Conservation (phyloP, 129 eudicot genomes). For the Ambrosia artemisiifolia region DNA sequence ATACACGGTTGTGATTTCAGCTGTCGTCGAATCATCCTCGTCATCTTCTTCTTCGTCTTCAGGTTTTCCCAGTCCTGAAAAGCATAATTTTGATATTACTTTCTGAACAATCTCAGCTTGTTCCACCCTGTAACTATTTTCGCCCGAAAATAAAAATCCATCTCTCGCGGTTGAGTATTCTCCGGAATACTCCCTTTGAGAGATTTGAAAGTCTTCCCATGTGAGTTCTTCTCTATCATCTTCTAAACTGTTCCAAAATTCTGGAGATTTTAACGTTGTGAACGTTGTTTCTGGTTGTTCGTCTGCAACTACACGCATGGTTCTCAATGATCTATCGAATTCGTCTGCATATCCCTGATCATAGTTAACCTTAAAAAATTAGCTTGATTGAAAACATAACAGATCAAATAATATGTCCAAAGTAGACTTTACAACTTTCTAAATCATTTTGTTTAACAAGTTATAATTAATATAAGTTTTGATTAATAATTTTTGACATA, state of each 20-base stretch:
- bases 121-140: conserved; percentile 41
- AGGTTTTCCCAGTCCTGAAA: conserved; percentile 39
- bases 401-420: neutral
- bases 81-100: conserved; percentile 69
- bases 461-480: neutral
- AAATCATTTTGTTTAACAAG: neutral
- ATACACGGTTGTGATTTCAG: conserved; percentile 60
- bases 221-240: conserved; percentile 23
- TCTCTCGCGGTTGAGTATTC: conserved; percentile 20
- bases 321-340: conserved; percentile 29
- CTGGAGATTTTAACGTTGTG: conserved; percentile 21
- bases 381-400: neutral
- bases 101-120: conserved; percentile 58
- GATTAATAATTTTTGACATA: neutral
- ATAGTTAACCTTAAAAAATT: neutral
- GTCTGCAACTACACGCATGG: conserved; percentile 21
- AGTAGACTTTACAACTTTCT: neutral
- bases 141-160: conserved; percentile 25
- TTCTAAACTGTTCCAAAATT: conserved; percentile 35
- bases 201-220: conserved; percentile 23
- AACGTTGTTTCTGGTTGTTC: conserved; percentile 28
- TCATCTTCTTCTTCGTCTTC: conserved; percentile 16
- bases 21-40: conserved; percentile 41
- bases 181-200: neutral
- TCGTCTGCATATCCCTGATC: conserved; percentile 44